Evolutionary conservation across 176 grass and related monocot genomes (phyloP), one percentile per base, ranked within the genome.

Genomic region (Thalia dealbata): DNA sequence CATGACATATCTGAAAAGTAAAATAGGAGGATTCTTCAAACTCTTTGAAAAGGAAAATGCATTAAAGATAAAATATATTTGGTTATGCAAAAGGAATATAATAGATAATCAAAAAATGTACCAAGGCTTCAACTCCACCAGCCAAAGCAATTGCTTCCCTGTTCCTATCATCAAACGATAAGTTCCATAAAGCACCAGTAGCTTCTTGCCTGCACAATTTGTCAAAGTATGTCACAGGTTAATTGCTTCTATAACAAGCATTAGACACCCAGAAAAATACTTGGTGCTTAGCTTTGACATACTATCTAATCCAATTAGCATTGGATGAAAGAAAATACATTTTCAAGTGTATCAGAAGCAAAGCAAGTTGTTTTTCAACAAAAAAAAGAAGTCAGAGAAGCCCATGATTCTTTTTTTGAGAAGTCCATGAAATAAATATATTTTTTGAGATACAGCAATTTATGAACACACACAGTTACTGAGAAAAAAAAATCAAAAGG

Each of bases 151-250:
- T 93, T 78, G 87, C 85, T 88, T 99, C 95, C 60, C 90, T 82
- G 52, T 93, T 99, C 84, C 85, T 88, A 82, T 99, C 95, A 99
- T 99, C 95, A 75, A 99, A 99, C 54, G 95, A 99, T 52, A 99
- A 82, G 59, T 99, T 99, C 95, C 95, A 99, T 83, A 99, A 78
- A 79, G 90, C 90, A 78, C 95, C 90, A 78, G 95, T 90, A 84
- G 87, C 95, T 78, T 99, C 92, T 92, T 96, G 92, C 66, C 92
- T 96, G 75, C 51, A 81, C 79, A 38, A 80, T 55, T 58, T 43
- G 32, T 58, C 46, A 76, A 79, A 71, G 55, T 64, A 42, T 9
- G 66, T 59, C 21, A 23, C 32, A 38, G 32, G 32, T 38, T 38
- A 38, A 38, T 38, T 38, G 32, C 32, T 38, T 38, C 32, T 38